These are phyloP conservation scores for Ceratobasidium papillatum DNA, from an alignment of 1,284 basidiomycete genomes.

Conservation along the genomic window DNA sequence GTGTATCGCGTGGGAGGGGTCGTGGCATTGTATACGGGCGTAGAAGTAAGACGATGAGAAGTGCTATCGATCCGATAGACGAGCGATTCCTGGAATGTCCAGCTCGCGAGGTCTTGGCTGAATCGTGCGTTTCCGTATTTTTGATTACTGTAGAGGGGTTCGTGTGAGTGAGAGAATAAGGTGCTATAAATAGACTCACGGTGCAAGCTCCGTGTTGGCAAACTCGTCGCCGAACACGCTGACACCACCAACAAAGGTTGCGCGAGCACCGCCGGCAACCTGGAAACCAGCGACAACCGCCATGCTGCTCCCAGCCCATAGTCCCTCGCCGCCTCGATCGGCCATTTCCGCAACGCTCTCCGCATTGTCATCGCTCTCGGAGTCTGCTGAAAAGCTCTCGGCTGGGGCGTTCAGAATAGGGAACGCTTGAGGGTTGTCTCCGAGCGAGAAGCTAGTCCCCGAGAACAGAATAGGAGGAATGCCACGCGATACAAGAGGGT, in stretches of 20 bases:
- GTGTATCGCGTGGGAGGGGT: conserved; percentile 66
- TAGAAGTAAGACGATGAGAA: conserved; percentile 74
- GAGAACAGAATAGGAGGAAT: conserved; percentile 76
- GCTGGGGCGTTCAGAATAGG: conserved; percentile 82
- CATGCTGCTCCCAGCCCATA: conserved; percentile 80
- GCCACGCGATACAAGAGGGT: conserved; percentile 59
- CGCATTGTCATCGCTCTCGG: conserved; percentile 59
- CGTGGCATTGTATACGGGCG: conserved; percentile 51
- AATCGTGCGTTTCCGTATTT: conserved; percentile 81
- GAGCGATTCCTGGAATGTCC: conserved; percentile 90
- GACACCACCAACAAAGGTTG: conserved; percentile 83
- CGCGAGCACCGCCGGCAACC: conserved; percentile 77
- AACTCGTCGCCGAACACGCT: conserved; percentile 81
- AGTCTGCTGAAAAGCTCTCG: conserved; percentile 74
- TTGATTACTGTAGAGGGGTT: conserved; percentile 57
- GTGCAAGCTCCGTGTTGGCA: conserved; percentile 67
- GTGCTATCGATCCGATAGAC: conserved; percentile 82
- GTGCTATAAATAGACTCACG: conserved; percentile 56
- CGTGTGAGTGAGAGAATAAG: conserved; percentile 36
- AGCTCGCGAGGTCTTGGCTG: conserved; percentile 76
- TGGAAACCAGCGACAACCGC: conserved; percentile 91
- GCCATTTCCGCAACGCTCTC: conserved; percentile 69
- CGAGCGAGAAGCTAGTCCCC: conserved; percentile 77
- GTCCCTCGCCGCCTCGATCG: conserved; percentile 74
- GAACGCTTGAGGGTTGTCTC: conserved; percentile 81